Percentiles rank a stretch among this genome's conserved stretches.
These are phyloP conservation scores for Xylaria castorea DNA, from an alignment of 495 filamentous ascomycete genomes.

Conservation along the genomic window DNA sequence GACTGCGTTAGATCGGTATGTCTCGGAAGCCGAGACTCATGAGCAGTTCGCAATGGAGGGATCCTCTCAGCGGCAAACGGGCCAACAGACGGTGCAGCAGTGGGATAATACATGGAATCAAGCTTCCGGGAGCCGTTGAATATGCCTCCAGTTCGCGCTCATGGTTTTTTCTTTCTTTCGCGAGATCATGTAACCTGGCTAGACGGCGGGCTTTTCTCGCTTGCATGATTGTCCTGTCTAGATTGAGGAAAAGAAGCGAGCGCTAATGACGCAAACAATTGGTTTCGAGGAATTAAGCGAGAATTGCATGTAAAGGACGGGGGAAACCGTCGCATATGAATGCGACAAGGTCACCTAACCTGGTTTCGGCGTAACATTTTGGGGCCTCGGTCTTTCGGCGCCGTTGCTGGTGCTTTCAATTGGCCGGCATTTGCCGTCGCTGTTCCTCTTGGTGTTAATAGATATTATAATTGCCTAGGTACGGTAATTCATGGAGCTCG, in stretches of 20 bases:
- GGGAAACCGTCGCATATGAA: slow-evolving; percentile 5
- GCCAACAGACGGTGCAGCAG: slow-evolving; percentile 13
- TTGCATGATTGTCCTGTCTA: slow-evolving; percentile 6
- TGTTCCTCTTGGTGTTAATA: slow-evolving; percentile 16
- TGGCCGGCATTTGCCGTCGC: slow-evolving; percentile 5
- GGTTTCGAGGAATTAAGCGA: slow-evolving; percentile 17
- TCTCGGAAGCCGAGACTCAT: not conserved
- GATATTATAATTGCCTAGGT: not conserved
- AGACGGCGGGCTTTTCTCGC: not conserved
- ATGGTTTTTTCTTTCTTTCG: not conserved
- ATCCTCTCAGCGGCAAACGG: not conserved
- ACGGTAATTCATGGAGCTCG: slow-evolving; percentile 1
- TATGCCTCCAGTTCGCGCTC: not conserved
- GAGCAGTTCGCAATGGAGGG: not conserved
- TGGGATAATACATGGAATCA: slow-evolving; percentile 3
- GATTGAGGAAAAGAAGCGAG: not conserved
- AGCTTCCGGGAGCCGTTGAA: slow-evolving; percentile 12
- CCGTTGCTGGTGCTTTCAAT: not conserved
- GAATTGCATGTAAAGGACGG: slow-evolving; percentile 12
- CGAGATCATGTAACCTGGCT: not conserved
- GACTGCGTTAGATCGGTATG: not conserved
- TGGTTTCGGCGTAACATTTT: slow-evolving; percentile 4
- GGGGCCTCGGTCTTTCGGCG: not conserved
- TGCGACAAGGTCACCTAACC: slow-evolving; percentile 2
- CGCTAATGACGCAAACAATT: slow-evolving; percentile 7